Conservation (phyloP, 2,329 filamentous ascomycete genomes). For the Hypoxylon rubiginosum region DNA sequence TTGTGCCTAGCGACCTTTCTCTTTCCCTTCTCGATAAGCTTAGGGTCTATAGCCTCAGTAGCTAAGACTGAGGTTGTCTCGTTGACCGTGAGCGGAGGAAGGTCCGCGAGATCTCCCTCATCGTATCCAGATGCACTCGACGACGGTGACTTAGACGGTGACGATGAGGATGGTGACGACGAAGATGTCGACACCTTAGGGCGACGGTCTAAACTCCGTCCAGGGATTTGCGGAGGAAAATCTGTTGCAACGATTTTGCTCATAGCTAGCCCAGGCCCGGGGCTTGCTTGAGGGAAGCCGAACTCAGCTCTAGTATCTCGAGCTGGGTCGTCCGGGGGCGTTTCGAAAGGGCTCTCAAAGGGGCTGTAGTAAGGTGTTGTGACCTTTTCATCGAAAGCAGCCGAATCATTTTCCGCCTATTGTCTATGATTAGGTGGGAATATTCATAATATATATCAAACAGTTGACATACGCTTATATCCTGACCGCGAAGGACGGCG, state of each 20-base stretch:
- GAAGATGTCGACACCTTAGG: not conserved
- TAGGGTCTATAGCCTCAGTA: constrained; percentile 29
- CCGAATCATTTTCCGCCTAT: constrained; percentile 15
- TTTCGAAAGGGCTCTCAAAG: constrained; percentile 8
- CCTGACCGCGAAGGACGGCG: constrained; percentile 3
- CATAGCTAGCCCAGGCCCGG: constrained; percentile 9
- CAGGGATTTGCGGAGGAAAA: not conserved
- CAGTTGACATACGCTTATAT: constrained; percentile 20
- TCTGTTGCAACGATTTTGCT: not conserved
- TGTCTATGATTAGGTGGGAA: constrained; percentile 1
- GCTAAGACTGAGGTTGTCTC: constrained; percentile 29
- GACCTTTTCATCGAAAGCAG: not conserved
- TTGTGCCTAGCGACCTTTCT: constrained; percentile 39
- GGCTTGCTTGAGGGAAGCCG: not conserved
- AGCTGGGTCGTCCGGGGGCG: constrained; percentile 2
- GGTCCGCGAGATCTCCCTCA: constrained; percentile 1
- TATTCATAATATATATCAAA: not conserved
- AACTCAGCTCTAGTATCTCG: constrained; percentile 16
- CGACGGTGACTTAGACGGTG: not conserved
- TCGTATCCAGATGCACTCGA: not conserved
- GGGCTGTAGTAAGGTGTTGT: constrained; percentile 13
- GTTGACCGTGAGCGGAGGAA: constrained; percentile 31
- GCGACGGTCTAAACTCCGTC: not conserved
- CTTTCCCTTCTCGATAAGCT: constrained; percentile 38
- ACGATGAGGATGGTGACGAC: not conserved